phyloP scores from a whole-genome alignment of 2,329 filamentous ascomycete species.

The Paraphoma chrysanthemicola region DNA sequence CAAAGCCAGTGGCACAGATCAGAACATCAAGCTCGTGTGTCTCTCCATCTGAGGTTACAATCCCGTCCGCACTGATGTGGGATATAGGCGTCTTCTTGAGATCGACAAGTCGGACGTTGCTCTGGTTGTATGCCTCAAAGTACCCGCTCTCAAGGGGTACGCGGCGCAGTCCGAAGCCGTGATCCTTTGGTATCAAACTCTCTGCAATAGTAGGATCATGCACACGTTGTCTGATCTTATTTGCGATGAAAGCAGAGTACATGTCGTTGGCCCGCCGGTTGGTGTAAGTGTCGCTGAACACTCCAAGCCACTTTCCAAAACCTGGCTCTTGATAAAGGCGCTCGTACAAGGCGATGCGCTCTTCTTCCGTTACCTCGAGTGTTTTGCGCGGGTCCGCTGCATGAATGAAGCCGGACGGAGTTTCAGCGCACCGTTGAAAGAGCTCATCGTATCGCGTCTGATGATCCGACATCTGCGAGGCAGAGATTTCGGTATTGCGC shows the following conservation, averaged over 20 bases:
- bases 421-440: neutral
- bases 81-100: conserved; percentile 40
- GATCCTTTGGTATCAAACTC: neutral
- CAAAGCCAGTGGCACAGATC: conserved; percentile 43
- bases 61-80: conserved; percentile 37
- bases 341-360: conserved; percentile 21
- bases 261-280: conserved; percentile 4
- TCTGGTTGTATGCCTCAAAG: conserved; percentile 49
- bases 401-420: neutral
- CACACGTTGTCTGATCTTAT: neutral
- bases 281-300: neutral
- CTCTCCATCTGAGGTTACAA: conserved; percentile 40
- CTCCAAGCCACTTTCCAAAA: conserved; percentile 34
- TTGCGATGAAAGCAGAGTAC: neutral
- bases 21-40: conserved; percentile 44
- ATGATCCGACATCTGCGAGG: neutral
- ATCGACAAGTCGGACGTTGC: conserved; percentile 47
- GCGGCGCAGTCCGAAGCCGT: neutral
- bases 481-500: neutral
- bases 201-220: neutral
- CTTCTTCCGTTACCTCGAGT: conserved; percentile 10
- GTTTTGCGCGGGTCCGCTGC: neutral
- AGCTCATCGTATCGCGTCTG: neutral
- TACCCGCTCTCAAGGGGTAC: conserved; percentile 42
- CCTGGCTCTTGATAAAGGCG: neutral